Conservation (phyloP, 2,329 filamentous ascomycete genomes). For the Ophiostoma piceae region DNA sequence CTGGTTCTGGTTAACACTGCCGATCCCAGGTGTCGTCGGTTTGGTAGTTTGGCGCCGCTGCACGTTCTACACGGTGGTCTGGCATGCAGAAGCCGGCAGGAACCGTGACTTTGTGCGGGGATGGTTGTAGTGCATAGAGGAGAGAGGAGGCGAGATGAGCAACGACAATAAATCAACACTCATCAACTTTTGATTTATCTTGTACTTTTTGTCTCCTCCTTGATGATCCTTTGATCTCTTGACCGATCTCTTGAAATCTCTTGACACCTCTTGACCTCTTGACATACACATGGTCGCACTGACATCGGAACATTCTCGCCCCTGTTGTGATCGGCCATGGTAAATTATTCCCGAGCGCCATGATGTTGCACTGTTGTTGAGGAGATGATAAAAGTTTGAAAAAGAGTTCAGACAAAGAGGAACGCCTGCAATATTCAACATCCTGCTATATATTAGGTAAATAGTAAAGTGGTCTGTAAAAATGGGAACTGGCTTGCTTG, state of each 20-base stretch:
- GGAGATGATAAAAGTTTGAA: not conserved
- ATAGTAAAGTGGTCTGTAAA: not conserved
- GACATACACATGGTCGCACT: not conserved
- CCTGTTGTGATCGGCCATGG: not conserved
- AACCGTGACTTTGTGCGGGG: not conserved
- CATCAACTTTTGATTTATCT: not conserved
- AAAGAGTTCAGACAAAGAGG: not conserved
- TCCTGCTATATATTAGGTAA: not conserved
- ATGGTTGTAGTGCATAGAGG: not conserved
- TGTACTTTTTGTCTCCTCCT: not conserved
- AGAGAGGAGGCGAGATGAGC: not conserved
- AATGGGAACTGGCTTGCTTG: too few species aligned
- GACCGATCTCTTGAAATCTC: not conserved
- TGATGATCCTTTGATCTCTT: not conserved
- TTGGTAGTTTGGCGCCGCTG: too few species aligned
- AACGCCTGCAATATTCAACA: not conserved
- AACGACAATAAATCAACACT: not conserved
- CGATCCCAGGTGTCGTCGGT: not conserved
- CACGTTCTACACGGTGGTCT: not conserved
- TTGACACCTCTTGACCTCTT: not conserved
- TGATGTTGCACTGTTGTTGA: not conserved
- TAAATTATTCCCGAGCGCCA: not conserved
- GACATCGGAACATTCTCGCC: not conserved
- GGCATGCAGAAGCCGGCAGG: not conserved
- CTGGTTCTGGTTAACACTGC: constrained; percentile 1